Evolutionary conservation across 1,284 basidiomycete genomes (phyloP).

Genomic region (Ganoderma resinaceum): DNA sequence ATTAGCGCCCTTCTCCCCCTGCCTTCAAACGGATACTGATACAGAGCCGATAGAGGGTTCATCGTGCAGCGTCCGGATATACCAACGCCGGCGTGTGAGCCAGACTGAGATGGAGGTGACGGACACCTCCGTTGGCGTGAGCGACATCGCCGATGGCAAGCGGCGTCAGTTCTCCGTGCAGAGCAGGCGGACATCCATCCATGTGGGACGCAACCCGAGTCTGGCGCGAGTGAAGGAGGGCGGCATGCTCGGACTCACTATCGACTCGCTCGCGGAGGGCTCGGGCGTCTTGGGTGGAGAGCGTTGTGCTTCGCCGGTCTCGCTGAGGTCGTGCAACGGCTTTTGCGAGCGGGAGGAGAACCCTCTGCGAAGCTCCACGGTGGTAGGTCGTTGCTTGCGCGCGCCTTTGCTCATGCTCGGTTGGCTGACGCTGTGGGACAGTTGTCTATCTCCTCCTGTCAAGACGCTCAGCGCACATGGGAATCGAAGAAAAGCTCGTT

Average conservation of each 20-base stretch:
- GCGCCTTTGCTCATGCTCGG: neutral
- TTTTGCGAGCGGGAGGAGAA: conserved; percentile 22
- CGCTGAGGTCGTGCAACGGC: conserved; percentile 27
- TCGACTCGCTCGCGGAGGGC: conserved; percentile 10
- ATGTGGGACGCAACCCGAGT: conserved; percentile 12
- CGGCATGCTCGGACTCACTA: neutral
- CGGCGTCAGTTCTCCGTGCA: conserved; percentile 22
- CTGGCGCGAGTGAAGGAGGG: conserved; percentile 19
- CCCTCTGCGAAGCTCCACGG: conserved; percentile 19
- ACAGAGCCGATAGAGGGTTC: conserved; percentile 13
- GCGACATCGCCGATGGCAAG: conserved; percentile 18
- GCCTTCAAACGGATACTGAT: neutral
- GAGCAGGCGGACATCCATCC: conserved; percentile 19
- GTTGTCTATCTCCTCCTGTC: conserved; percentile 33
- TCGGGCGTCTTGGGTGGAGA: conserved; percentile 8
- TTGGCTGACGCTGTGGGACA: neutral
- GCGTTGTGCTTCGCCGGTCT: conserved; percentile 24
- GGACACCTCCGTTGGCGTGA: conserved; percentile 25
- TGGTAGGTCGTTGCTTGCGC: conserved; percentile 18
- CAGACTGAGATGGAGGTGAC: conserved; percentile 19
- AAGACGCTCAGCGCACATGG: conserved; percentile 33
- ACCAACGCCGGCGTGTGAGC: conserved; percentile 19
- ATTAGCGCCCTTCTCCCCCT: neutral
- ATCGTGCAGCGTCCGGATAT: conserved; percentile 18
- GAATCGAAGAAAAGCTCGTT: conserved; percentile 32